phyloP scores from a whole-genome alignment of 2,329 filamentous ascomycete genomes.

The Albophoma yamanashiensis region DNA sequence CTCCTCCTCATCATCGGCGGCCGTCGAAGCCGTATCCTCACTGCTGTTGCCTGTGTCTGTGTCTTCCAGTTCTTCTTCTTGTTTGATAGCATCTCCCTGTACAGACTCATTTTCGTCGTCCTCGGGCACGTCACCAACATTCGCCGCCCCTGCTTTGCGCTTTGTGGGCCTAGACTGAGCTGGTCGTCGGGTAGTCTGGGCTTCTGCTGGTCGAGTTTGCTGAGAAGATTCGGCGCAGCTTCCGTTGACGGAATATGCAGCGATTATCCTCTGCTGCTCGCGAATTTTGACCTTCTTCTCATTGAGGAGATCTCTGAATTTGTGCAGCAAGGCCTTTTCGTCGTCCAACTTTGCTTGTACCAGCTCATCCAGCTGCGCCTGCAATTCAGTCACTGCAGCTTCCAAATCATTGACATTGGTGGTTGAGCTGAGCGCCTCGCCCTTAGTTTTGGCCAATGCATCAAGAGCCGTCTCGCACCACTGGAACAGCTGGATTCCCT shows the following conservation, averaged over 20 bases:
- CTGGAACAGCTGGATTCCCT: conserved; percentile 54
- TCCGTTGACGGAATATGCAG: conserved; percentile 24
- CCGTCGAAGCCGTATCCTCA: conserved; percentile 28
- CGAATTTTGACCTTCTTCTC: conserved; percentile 74
- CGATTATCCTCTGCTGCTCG: conserved; percentile 56
- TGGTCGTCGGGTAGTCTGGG: conserved; percentile 15
- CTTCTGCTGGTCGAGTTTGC: conserved; percentile 10
- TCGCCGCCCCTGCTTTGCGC: conserved; percentile 32
- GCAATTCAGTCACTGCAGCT: conserved; percentile 45
- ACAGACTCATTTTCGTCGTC: conserved; percentile 35
- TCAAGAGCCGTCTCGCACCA: conserved; percentile 55
- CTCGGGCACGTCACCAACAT: conserved; percentile 31
- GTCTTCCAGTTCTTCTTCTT: conserved; percentile 23
- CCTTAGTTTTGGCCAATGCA: conserved; percentile 31
- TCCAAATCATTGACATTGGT: conserved; percentile 37
- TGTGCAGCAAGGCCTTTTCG: conserved; percentile 55
- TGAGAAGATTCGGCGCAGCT: conserved; percentile 17
- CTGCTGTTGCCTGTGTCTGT: conserved; percentile 29
- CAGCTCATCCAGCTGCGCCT: conserved; percentile 54
- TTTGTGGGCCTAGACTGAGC: conserved; percentile 33
- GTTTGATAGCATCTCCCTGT: conserved; percentile 32
- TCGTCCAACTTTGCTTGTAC: conserved; percentile 54
- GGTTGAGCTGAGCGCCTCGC: conserved; percentile 30
- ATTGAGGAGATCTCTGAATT: conserved; percentile 62
- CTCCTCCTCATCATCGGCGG: conserved; percentile 29